Base-by-base conservation (phyloP, 768 basidiomycete genomes). In the Suillus sp. region DNA sequence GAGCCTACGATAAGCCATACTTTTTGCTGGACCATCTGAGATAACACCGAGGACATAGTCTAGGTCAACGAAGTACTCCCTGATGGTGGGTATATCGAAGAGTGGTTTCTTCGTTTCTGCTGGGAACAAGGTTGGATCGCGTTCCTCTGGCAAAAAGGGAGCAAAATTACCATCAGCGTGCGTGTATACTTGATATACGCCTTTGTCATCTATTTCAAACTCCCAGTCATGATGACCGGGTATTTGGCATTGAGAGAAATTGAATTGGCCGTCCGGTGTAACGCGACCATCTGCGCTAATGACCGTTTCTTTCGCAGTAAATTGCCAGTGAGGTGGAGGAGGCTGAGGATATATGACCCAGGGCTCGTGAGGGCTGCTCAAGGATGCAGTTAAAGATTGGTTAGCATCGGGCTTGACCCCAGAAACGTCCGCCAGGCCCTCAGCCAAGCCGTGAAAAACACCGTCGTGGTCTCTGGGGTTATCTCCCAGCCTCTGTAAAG, bases 271-370 rank as follows among this genome's bases (percentile, higher is more conserved):
- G 45, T 66, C 70, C 47, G 68, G 62, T 45, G 71, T 59, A 58
- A 67, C 64, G 60, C 27, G 68, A 61, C 37, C 76, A 57, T 81
- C 82, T 11, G 78, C 67, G 63, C 80, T 84, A 38, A 83, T 78
- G 9, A 77, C 78, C 13, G 79, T 77, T 27, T 82, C 74, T 56
- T 84, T 78, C 54, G 84, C 79, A 45, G 79, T 83, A 88, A 92
- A 95, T 70, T 94, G 93, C 97, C 97, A 99, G 69, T 95, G 95
- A 0, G 96, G 96, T 3, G 93, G 92, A 0, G 97, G 97, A 5
- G 97, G 96, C 13, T 81, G 83, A 0, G 97, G 97, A 68, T 97
- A 97, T 67, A 98, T 91, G 60, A 83, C 85, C 97, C 97, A 99
- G 4, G 85, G 79, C 42, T 84, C 69, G 67, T 83, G 79, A 18